Evolutionary conservation across 1,284 basidiomycete genomes (phyloP).

Genomic region (Irpex sp.): DNA sequence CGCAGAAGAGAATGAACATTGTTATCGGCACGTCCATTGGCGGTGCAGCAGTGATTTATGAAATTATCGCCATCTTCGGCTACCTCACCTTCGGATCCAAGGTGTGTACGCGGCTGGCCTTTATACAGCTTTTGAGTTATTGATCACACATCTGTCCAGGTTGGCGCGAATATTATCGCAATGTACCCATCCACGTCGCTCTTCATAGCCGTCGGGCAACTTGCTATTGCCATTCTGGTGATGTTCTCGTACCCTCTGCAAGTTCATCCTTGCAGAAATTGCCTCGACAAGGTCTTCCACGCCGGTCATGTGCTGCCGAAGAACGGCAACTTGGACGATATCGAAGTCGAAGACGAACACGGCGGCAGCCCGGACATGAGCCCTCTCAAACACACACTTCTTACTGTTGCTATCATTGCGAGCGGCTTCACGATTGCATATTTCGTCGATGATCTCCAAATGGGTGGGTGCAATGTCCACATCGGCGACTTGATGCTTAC

Average conservation of each 20-base stretch:
- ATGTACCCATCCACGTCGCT: slow-evolving; percentile 95
- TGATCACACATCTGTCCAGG: slow-evolving; percentile 37
- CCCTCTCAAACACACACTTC: slow-evolving; percentile 63
- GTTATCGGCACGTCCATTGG: slow-evolving; percentile 88
- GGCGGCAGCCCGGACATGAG: slow-evolving; percentile 66
- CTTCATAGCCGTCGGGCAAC: slow-evolving; percentile 89
- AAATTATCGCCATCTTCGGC: slow-evolving; percentile 82
- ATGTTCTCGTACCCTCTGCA: slow-evolving; percentile 92
- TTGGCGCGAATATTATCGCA: slow-evolving; percentile 88
- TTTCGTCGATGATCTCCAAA: slow-evolving; percentile 78
- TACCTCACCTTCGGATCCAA: slow-evolving; percentile 95
- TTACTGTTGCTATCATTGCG: slow-evolving; percentile 73
- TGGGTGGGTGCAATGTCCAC: slow-evolving; percentile 52
- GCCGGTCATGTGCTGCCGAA: slow-evolving; percentile 30
- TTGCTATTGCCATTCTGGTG: slow-evolving; percentile 90
- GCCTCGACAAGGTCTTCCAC: slow-evolving; percentile 86
- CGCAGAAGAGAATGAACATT: slow-evolving; percentile 82
- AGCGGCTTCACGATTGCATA: slow-evolving; percentile 78
- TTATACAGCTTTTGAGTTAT: not conserved
- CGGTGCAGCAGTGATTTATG: slow-evolving; percentile 73
- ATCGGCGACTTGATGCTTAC: slow-evolving; percentile 7
- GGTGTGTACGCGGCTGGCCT: slow-evolving; percentile 31
- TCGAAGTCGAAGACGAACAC: slow-evolving; percentile 47
- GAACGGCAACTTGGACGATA: slow-evolving; percentile 37
- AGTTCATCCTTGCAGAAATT: slow-evolving; percentile 90